Evolutionary conservation across 257 asterid genomes (phyloP), one percentile per base, ranked within the genome.

Genomic region (Solanum virginianum): DNA sequence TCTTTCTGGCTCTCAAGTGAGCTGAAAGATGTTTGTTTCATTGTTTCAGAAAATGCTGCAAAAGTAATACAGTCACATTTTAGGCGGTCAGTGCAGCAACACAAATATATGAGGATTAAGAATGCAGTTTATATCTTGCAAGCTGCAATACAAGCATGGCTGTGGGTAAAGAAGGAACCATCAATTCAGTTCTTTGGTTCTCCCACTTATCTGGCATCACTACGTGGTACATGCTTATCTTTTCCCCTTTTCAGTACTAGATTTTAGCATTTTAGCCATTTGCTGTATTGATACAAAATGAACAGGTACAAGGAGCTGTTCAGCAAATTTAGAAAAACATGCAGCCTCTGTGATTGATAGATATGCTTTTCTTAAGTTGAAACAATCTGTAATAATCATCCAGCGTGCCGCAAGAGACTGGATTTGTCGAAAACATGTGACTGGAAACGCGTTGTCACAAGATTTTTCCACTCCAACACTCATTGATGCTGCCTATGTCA

Each of bases 21-120:
- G 41, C 32, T 82, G 86, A 63, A 88, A 70, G 53, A 66, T 65
- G 18, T 70, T 84, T 85, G 41, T 82, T 57, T 80, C 65, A 47
- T 83, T 84, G 80, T 87, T 86, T 62, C 95, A 96, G 99, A 90
- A 87, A 93, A 93, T 90, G 99, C 99, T 88, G 97, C 99, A 53
- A 92, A 85, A 85, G 90, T 95, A 53, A 92, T 96, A 85, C 99
- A 96, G 88, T 92, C 97, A 88, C 93, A 91, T 84, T 91, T 90
- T 77, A 94, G 94, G 85, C 91, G 91, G 68, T 82, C 88, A 26
- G 90, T 85, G 85, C 91, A 90, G 85, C 90, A 68, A 14, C 91
- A 83, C 81, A 90, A 87, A 80, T 93, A 91, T 88, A 65, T 86
- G 90, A 91, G 89, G 87, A 85, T 91, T 71, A 89, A 51, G 86